Conservation (phyloP, 768 basidiomycete species). For the Russula ochroleuca region DNA sequence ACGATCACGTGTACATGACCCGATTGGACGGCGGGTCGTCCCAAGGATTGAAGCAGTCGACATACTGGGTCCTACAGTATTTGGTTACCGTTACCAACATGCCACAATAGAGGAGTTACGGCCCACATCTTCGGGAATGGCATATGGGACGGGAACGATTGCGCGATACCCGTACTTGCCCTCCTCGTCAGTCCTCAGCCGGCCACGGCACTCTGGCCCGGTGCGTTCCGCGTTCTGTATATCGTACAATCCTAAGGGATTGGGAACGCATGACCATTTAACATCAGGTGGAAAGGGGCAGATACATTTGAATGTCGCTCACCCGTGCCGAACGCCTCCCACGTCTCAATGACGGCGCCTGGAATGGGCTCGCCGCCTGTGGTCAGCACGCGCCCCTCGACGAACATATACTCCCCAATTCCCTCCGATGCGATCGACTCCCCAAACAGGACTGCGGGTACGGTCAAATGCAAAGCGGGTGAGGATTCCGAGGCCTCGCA, state of each 20-base stretch:
- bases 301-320: conserved; percentile 31
- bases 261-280: not conserved
- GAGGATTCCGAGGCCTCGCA: not conserved
- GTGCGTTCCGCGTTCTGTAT: conserved; percentile 52
- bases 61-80: conserved; percentile 62
- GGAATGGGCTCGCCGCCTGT: not conserved
- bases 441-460: conserved; percentile 54
- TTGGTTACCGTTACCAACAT: not conserved
- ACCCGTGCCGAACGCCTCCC: conserved; percentile 34
- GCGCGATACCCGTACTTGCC: not conserved
- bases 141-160: not conserved
- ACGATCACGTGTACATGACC: conserved; percentile 76
- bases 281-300: not conserved
- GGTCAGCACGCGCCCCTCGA: not conserved
- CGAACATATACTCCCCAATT: conserved; percentile 36
- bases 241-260: conserved; percentile 36
- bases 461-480: not conserved
- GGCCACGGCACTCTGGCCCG: conserved; percentile 69
- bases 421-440: conserved; percentile 82
- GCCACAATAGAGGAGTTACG: not conserved
- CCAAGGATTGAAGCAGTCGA: conserved; percentile 49
- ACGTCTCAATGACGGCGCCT: not conserved
- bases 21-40: conserved; percentile 72
- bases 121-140: not conserved
- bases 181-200: conserved; percentile 43